Base-by-base conservation (phyloP, 257 asterid genomes). In the Verbascum thapsus region DNA sequence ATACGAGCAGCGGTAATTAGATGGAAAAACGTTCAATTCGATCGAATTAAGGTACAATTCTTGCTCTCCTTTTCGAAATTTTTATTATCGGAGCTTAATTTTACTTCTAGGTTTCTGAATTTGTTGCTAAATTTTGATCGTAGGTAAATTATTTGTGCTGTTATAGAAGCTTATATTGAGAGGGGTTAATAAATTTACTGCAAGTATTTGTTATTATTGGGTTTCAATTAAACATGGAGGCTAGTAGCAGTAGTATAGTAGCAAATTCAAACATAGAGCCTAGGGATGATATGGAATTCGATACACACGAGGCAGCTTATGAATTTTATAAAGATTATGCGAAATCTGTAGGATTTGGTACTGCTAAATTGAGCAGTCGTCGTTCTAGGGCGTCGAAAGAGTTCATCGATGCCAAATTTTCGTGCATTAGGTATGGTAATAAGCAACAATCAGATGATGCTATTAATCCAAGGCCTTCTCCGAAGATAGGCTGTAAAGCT, bases 361-460 rank as follows among this genome's bases (percentile, higher is more conserved):
- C 96, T 0, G 98, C 96, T 8, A 91, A 88, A 78, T 79, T 91
- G 78, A 91, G 96, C 61, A 91, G 98, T 57, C 84, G 96, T 5
- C 92, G 98, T 26, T 91, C 98, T 0, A 83, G 96, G 81, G 87
- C 98, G 0, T 84, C 96, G 0, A 88, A 83, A 71, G 98, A 88
- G 66, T 91, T 91, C 71, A 91, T 91, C 19, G 98, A 88, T 63
- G 98, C 98, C 3, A 91, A 91, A 66, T 91, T 88, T 71, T 86
- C 98, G 13, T 91, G 98, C 81, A 91, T 86, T 61, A 83, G 98
- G 74, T 91, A 91, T 61, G 98, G 96, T 10, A 91, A 81, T 67
- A 91, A 88, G 82, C 98, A 91, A 47, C 96, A 88, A 67, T 91
- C 98, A 0, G 98, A 91, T 42, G 95, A 91, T 66, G 96, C 96